Evolutionary conservation across 2,329 filamentous ascomycete species (phyloP).

Genomic region (Ceratocystis variospora): DNA sequence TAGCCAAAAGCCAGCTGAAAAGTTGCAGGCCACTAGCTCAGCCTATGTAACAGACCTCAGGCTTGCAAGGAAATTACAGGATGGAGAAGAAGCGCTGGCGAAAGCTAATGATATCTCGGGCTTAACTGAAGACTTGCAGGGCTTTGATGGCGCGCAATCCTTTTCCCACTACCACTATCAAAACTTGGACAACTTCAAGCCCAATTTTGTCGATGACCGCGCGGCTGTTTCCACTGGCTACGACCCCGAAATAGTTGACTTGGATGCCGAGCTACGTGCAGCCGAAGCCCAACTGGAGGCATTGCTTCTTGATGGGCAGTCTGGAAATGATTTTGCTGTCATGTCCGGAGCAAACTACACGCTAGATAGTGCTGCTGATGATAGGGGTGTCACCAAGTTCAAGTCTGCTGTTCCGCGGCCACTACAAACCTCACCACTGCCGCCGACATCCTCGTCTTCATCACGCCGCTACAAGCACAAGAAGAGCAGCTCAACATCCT

Average conservation of each 20-base stretch:
- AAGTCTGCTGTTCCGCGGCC: slow-evolving; percentile 7
- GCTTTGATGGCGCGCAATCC: not conserved
- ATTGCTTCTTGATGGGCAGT: not conserved
- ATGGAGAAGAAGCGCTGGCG: not conserved
- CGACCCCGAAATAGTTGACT: not conserved
- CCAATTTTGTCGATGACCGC: not conserved
- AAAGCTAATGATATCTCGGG: not conserved
- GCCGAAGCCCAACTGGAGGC: not conserved
- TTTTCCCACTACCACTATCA: not conserved
- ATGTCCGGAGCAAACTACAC: not conserved
- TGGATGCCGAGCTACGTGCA: not conserved
- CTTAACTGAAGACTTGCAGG: not conserved
- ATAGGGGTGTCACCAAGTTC: not conserved
- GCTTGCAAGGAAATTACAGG: not conserved
- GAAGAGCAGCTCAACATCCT: not conserved
- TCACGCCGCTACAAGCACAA: not conserved
- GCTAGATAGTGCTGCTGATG: not conserved
- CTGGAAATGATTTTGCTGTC: not conserved
- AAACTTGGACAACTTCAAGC: not conserved
- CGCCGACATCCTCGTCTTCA: not conserved
- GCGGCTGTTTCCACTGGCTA: not conserved
- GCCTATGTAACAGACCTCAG: not conserved
- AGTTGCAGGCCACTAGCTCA: not conserved
- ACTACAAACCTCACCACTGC: not conserved
- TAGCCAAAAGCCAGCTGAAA: no score